These are phyloP conservation scores for Phytophthora aleatoria DNA, from an alignment of 352 stramenopile species.

Conservation along the genomic window DNA sequence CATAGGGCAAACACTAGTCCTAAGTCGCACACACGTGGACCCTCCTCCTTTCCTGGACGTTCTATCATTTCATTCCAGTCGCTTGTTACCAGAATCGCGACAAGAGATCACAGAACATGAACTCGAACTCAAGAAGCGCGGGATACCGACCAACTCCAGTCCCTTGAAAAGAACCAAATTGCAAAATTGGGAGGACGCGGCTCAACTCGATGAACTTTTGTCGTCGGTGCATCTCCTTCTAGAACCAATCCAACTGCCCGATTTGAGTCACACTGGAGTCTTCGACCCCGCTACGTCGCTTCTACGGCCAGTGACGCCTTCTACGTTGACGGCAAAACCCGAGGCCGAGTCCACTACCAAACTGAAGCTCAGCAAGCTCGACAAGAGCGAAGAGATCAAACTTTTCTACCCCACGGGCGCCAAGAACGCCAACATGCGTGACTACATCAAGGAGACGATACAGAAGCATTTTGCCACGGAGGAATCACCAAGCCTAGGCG, in stretches of 20 bases:
- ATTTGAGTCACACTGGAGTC: constrained; percentile 64
- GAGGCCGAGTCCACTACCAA: constrained; percentile 8
- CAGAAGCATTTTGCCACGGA: constrained; percentile 41
- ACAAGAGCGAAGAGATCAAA: constrained; percentile 45
- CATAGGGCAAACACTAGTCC: constrained; percentile 4
- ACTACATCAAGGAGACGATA: constrained; percentile 70
- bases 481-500: constrained; percentile 3
- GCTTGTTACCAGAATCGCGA: constrained; percentile 41
- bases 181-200: constrained; percentile 8
- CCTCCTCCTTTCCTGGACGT: constrained; percentile 67
- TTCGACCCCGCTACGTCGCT: constrained; percentile 21
- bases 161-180: neutral
- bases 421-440: constrained; percentile 76
- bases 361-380: constrained; percentile 39
- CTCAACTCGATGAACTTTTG: constrained; percentile 43
- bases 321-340: constrained; percentile 6
- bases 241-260: constrained; percentile 64
- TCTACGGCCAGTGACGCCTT: constrained; percentile 26
- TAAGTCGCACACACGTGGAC: constrained; percentile 10
- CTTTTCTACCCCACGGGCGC: constrained; percentile 74
- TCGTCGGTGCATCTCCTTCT: constrained; percentile 54
- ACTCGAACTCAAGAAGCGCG: constrained; percentile 16
- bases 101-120: constrained; percentile 38
- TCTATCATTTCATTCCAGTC: constrained; percentile 63
- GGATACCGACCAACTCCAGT: neutral